Evolutionary conservation across 129 eudicot species (phyloP), one percentile per base, ranked within the genome.

Genomic region (Centaurea solstitialis): DNA sequence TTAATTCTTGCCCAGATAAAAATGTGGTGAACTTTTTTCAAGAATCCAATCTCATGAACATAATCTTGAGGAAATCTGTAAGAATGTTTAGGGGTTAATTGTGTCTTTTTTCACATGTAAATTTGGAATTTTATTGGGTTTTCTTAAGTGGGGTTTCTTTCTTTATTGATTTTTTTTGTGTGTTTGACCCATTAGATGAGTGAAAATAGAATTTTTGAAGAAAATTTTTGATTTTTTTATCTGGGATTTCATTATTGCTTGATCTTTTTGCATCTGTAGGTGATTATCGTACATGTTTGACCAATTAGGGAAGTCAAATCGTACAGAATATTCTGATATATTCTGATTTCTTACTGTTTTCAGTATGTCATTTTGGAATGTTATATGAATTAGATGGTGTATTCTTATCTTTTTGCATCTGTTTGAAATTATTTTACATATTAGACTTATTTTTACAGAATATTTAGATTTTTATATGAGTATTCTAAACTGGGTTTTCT

Each of bases 301-400:
- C 80, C 59, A 74, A 1, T 66, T 30, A 65, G 23, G 35, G 4
- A 45, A 74, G 75, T 74, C 57, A 74, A 78, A 70, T 40, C 67
- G 80, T 45, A 74, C 71, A 61, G 75, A 80, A 74, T 75, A 74
- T 69, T 71, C 26, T 70, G 74, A 70, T 70, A 74, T 75, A 74
- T 69, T 71, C 26, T 70, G 74, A 70, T 70, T 79, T 80, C n/a
- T 40, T 74, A 38, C 70, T 74, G 50, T 23, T 45, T 81, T 45
- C 57, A 74, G 43, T 68, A 67, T 66, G 57, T 47, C 59, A 21
- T 33, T 74, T 62, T 74, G 80, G 43, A 65, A 30, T 74, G 69
- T 65, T 81, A 43, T 65, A 20, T 66, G 39, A 47, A 33, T 81
- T 67, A n/a, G 73, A 82, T 77, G 37, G 45, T 7, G 76, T 78